Evolutionary conservation across 306 rosid genomes (phyloP).

Genomic region (Fragaria iinumae): DNA sequence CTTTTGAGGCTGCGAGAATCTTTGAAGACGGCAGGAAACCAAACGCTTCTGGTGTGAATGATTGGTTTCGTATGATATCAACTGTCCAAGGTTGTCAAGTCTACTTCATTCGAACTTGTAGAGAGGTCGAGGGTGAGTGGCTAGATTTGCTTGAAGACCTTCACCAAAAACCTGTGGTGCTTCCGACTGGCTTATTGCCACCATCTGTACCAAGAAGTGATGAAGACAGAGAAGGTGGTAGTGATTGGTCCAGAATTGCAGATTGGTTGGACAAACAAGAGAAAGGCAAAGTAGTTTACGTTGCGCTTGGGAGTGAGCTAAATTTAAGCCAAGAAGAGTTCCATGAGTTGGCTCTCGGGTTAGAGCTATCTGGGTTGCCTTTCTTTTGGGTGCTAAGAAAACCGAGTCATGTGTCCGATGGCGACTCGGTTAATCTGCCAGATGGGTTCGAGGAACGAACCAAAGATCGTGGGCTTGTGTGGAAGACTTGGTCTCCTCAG

Average conservation of each 20-base stretch:
- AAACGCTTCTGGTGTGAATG: not conserved
- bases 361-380: constrained; percentile 45
- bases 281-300: constrained; percentile 43
- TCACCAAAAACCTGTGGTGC: constrained; percentile 1
- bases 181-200: constrained; percentile 34
- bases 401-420: not conserved
- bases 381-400: constrained; percentile 61
- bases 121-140: constrained; percentile 23
- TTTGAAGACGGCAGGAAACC: not conserved
- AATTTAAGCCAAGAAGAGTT: constrained; percentile 25
- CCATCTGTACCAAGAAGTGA: not conserved
- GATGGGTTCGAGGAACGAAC: constrained; percentile 49
- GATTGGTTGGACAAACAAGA: constrained; percentile 28
- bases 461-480: constrained; percentile 39
- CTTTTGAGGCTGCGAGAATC: not conserved
- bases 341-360: constrained; percentile 44
- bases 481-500: constrained; percentile 59
- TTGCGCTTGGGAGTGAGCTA: constrained; percentile 54
- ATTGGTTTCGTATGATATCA: not conserved
- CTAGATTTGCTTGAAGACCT: constrained; percentile 11
- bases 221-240: constrained; percentile 3
- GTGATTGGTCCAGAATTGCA: constrained; percentile 3
- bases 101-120: constrained; percentile 17
- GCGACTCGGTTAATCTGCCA: constrained; percentile 35
- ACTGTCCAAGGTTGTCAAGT: constrained; percentile 6